These are phyloP conservation scores for Aspergillus indologenus DNA, from an alignment of 495 filamentous ascomycete genomes.

Conservation along the genomic window DNA sequence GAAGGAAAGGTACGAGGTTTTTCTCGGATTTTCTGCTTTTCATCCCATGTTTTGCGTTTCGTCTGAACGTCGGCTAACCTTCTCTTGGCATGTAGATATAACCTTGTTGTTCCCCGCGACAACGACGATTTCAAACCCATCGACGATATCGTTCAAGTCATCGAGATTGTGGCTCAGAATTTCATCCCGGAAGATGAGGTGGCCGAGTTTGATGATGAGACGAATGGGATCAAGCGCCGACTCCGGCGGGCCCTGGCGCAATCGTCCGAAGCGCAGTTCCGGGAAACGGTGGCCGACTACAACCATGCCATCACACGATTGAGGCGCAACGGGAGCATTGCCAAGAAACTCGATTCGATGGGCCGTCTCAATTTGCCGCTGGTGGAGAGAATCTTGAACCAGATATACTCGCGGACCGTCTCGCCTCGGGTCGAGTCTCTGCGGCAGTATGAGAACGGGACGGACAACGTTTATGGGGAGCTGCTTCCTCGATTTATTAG, in stretches of 20 bases:
- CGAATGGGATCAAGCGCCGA: slow-evolving; percentile 66
- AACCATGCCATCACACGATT: slow-evolving; percentile 62
- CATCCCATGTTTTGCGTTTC: neutral
- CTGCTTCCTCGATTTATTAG: slow-evolving; percentile 80
- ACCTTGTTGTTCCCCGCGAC: slow-evolving; percentile 73
- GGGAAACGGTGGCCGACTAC: slow-evolving; percentile 67
- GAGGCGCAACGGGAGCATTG: slow-evolving; percentile 62
- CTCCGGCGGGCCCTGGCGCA: slow-evolving; percentile 66
- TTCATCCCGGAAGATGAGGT: slow-evolving; percentile 69
- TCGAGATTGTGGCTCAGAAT: slow-evolving; percentile 66
- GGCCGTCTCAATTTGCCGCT: slow-evolving; percentile 64
- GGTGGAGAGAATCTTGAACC: slow-evolving; percentile 76
- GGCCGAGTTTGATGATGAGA: slow-evolving; percentile 66
- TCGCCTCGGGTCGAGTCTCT: slow-evolving; percentile 81
- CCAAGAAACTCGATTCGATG: slow-evolving; percentile 62
- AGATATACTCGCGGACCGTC: slow-evolving; percentile 89
- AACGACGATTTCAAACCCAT: slow-evolving; percentile 77
- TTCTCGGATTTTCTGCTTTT: neutral
- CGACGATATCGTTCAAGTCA: slow-evolving; percentile 77
- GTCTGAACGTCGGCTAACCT: neutral
- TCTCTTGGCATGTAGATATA: slow-evolving; percentile 64
- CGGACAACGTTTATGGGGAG: slow-evolving; percentile 92
- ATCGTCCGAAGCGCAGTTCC: slow-evolving; percentile 63
- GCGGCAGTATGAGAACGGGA: slow-evolving; percentile 78
- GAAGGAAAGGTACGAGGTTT: slow-evolving; percentile 58